A percentile compares a stretch with the other conserved stretches of the same genome.
phyloP scores from a whole-genome alignment of 1,139 yeast species.

The Diutina siamensis region DNA sequence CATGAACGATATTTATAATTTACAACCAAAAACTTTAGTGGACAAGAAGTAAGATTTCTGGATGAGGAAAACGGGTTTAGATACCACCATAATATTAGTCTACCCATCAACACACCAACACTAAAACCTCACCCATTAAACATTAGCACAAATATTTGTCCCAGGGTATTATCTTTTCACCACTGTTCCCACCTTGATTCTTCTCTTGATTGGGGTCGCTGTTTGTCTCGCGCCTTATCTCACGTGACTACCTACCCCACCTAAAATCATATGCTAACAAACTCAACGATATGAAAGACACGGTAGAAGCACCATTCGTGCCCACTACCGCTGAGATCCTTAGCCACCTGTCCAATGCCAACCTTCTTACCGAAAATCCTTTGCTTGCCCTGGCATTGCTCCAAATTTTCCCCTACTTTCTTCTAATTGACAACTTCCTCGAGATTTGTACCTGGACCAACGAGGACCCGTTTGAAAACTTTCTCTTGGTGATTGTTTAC shows the following conservation, averaged over 20 bases:
- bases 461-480: constrained; percentile 37
- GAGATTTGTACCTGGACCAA: constrained; percentile 47
- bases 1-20: too few species aligned
- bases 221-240: too few species aligned
- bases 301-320: constrained; percentile 21
- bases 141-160: too few species aligned
- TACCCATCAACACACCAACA: too few species aligned
- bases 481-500: constrained; percentile 29
- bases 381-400: constrained; percentile 34
- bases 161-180: too few species aligned
- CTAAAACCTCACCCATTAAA: too few species aligned
- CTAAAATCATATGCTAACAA: background rate
- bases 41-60: too few species aligned
- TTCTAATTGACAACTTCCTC: constrained; percentile 31
- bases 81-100: too few species aligned
- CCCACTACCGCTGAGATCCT: constrained; percentile 25
- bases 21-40: too few species aligned
- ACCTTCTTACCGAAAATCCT: constrained; percentile 32
- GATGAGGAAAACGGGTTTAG: too few species aligned
- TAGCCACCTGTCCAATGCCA: constrained; percentile 18
- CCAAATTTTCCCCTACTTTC: constrained; percentile 36
- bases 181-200: too few species aligned
- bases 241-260: background rate
- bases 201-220: too few species aligned
- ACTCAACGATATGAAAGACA: constrained; percentile 8